Evolutionary conservation across 2,329 filamentous ascomycete species (phyloP).

Genomic region (Microcyclosporella mali): DNA sequence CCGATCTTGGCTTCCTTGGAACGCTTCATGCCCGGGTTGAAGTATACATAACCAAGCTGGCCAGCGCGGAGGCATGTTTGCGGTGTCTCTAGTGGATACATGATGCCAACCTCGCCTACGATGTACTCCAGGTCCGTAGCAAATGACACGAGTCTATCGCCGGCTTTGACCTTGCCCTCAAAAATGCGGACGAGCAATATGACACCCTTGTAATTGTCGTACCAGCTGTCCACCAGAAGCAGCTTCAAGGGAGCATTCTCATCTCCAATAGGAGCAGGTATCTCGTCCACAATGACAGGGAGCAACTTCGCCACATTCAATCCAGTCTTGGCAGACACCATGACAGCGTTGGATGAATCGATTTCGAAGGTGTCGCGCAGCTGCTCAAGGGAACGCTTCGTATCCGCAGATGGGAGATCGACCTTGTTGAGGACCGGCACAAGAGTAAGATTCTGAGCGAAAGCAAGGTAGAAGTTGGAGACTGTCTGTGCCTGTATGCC

Average conservation of each 20-base stretch:
- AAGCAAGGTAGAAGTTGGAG: constrained; percentile 96
- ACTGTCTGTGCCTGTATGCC: constrained; percentile 97
- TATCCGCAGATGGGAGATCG: constrained; percentile 82
- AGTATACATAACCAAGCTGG: constrained; percentile 93
- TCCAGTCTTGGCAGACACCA: constrained; percentile 92
- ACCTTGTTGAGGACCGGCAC: constrained; percentile 97
- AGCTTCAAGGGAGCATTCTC: constrained; percentile 67
- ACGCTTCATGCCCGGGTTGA: constrained; percentile 97
- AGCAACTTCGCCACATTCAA: constrained; percentile 78
- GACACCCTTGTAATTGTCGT: constrained; percentile 91
- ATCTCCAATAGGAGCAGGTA: constrained; percentile 75
- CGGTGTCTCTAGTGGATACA: constrained; percentile 81
- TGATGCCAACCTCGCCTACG: constrained; percentile 93
- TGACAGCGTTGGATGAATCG: constrained; percentile 64
- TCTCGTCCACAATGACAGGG: constrained; percentile 75
- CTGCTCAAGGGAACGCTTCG: constrained; percentile 78
- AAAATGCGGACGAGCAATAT: constrained; percentile 87
- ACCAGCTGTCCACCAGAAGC: constrained; percentile 95
- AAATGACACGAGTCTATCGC: constrained; percentile 80
- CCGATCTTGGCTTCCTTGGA: constrained; percentile 94
- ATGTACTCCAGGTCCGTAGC: constrained; percentile 85
- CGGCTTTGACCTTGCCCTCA: constrained; percentile 74
- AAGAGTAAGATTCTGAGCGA: constrained; percentile 78
- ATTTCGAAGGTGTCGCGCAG: constrained; percentile 83
- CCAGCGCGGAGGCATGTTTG: constrained; percentile 77